These are phyloP conservation scores for Auriscalpium orientale DNA, from an alignment of 768 basidiomycete genomes.

Conservation along the genomic window DNA sequence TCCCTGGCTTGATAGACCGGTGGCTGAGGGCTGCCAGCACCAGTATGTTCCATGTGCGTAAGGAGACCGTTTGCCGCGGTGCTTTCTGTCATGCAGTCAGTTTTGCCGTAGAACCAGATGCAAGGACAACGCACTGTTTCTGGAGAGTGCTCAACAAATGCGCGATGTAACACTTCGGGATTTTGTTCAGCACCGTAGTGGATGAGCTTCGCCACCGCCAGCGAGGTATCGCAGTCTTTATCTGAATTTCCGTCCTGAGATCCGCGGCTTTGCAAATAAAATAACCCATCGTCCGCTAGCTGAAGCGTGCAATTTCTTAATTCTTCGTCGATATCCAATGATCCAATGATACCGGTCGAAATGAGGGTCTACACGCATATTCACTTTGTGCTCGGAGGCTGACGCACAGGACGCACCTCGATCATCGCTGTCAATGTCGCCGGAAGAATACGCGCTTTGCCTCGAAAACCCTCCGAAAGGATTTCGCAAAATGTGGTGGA, in stretches of 20 bases:
- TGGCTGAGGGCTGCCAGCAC: constrained; percentile 42
- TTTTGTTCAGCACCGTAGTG: constrained; percentile 39
- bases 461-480: constrained; percentile 42
- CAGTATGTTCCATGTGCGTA: constrained; percentile 64
- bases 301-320: neutral
- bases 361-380: constrained; percentile 21
- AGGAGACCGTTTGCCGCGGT: constrained; percentile 21
- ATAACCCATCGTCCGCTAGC: constrained; percentile 9
- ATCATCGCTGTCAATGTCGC: constrained; percentile 42
- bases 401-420: constrained; percentile 35
- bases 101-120: neutral
- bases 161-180: constrained; percentile 30
- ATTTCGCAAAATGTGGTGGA: constrained; percentile 33
- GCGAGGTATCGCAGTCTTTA: constrained; percentile 41
- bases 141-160: constrained; percentile 25
- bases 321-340: constrained; percentile 5
- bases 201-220: constrained; percentile 45
- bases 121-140: neutral
- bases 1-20: constrained; percentile 29
- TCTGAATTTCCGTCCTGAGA: constrained; percentile 33
- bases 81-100: neutral
- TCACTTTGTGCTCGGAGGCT: neutral
- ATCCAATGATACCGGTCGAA: constrained; percentile 19
- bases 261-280: constrained; percentile 21
- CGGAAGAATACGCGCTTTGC: constrained; percentile 44